Evolutionary conservation across 2,329 filamentous ascomycete genomes (phyloP), one percentile per base, ranked within the genome.

Genomic region (Alternaria hordeiaustralica): DNA sequence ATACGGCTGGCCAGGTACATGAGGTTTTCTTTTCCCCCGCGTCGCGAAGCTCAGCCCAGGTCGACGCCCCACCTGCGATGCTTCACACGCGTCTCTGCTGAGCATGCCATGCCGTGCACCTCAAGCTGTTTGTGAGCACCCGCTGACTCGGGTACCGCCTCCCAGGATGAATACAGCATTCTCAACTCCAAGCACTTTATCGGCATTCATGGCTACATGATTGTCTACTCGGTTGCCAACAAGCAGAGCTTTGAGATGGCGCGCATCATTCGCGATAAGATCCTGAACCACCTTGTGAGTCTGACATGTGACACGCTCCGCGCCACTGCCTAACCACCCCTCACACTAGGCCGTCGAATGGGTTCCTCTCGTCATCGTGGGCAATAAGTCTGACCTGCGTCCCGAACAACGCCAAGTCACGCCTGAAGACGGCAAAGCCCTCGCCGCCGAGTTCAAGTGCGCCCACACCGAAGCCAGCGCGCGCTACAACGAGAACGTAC

Each of bases 171-270:
- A 82, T 99, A 99, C 85, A 97, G 93, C 78, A 97, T 98, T 70
- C 86, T 99, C 66, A 98, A 97, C 82, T 97, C 93, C 67, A 98
- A 98, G 84, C 95, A 98, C 80, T 98, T 98, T 76, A 98, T 99
- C 80, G 96, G 96, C 67, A 98, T 98, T 71, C 96, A 99, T 84
- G 96, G 96, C 61, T 99, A 98, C 82, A 94, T 99, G 88, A 91
- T 99, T 64, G 95, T 97, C 53, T 99, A 99, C 83, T 97, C 94
- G n/a, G 94, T 99, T 54, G 92, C 92, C 21, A 97, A 93, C 51
- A 90, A 93, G 76, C 92, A 96, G 73, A 97, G 94, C 10, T 98
- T 97, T 77, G 96, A 99, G 80, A 99, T 98, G 95, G 91, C 97
- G 55, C 89, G 92, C 75, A 93, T 97, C 64, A 97, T 99, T 71